Evolutionary conservation across 768 basidiomycete species (phyloP).

Genomic region (Pisolithus microcarpus): DNA sequence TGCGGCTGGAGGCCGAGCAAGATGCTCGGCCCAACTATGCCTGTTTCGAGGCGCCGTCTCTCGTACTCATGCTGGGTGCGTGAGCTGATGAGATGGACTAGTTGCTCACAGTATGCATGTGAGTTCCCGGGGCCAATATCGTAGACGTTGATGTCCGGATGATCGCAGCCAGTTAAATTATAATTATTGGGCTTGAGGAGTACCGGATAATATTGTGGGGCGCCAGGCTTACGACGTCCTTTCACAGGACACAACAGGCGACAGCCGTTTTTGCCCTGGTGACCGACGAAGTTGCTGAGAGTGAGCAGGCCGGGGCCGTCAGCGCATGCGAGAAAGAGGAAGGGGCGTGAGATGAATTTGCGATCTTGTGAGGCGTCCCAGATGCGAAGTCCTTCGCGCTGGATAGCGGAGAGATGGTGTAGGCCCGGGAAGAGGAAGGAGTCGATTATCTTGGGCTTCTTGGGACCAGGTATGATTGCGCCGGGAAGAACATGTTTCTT

Average conservation of each 20-base stretch:
- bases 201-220: conserved; percentile 30
- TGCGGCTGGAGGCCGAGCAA: conserved; percentile 26
- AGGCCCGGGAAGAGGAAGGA: conserved; percentile 15
- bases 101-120: background rate
- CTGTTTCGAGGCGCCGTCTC: conserved; percentile 21
- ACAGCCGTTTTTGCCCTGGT: conserved; percentile 22
- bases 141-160: conserved; percentile 17
- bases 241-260: conserved; percentile 23
- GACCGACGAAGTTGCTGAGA: conserved; percentile 30
- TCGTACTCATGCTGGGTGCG: conserved; percentile 22
- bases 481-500: conserved; percentile 22
- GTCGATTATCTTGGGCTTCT: conserved; percentile 27
- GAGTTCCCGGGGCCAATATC: conserved; percentile 2
- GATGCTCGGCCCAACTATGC: conserved; percentile 30
- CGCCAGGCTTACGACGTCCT: conserved; percentile 26
- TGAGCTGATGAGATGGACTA: background rate
- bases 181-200: conserved; percentile 24
- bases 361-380: conserved; percentile 13
- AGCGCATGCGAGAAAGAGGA: conserved; percentile 18
- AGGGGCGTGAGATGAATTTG: conserved; percentile 6
- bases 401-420: conserved; percentile 11
- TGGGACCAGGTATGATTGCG: conserved; percentile 26
- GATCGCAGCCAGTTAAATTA: conserved; percentile 14
- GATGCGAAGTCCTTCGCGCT: conserved; percentile 12
- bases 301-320: conserved; percentile 27